Base-by-base conservation (phyloP, 2,329 filamentous ascomycete species). In the Trichoderma aggressivum region DNA sequence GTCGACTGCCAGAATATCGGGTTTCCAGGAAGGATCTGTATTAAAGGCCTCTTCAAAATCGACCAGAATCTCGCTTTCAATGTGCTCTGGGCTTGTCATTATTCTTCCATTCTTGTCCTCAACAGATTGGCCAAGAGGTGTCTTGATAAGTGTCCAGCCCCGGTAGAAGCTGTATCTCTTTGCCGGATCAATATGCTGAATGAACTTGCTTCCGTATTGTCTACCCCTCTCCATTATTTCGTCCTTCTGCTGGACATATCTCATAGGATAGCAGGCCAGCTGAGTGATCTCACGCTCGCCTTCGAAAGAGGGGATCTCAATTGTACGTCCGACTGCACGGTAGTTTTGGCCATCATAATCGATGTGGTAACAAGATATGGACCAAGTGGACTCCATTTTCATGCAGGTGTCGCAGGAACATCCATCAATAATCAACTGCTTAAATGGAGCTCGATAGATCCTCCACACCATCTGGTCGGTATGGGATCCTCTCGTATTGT, bases 31-130 rank as follows among this genome's bases (percentile, higher is more conserved):
- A 7, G 70, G 70, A 26, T 70, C 62, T 39, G 21, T 66, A 18
- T 70, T 72, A 12, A 62, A 70, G 7, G 72, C 72, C 30, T 72
- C 66, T 16, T 61, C 70, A n/a, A 73, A 73, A 30, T 73, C 70
- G 24, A 70, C 72, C 5, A 72, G 24, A 21, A 72, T 62, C 26
- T 73, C 70, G 11, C 72, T 66, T 28, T 73, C 72, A 14, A 73
- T 70, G 7, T 70, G 62, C 3, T 73, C 55, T 5, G 72, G 70
- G 7, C 62, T 71, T 32, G 53, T 71, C 62, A 65, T 60, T 12
- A 60, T 24, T 5, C 14, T 53, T 6, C 56, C 65, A 10, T 68
- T 60, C 24, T 71, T 63, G 32, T 61, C 53, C 12, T 55, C 39
- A 8, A 70, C 3, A 5, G 60, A 53, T 26, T 34, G 47, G 3